These are phyloP conservation scores for Kazachstania sp. DNA, from an alignment of 1,139 yeast species.

Conservation along the genomic window DNA sequence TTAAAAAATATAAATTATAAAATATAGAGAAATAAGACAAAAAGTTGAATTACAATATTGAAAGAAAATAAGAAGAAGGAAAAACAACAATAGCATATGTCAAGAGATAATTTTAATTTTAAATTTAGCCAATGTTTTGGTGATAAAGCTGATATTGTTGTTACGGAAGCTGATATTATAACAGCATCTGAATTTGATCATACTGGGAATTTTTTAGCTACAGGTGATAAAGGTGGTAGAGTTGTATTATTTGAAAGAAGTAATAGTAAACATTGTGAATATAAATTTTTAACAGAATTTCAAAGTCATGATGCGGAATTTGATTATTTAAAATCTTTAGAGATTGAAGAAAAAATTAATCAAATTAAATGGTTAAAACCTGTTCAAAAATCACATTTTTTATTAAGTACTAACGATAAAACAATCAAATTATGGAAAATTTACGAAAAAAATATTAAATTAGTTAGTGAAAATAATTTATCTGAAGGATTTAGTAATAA, in stretches of 20 bases:
- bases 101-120: constrained; percentile 28
- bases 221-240: constrained; percentile 98
- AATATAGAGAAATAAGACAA: not conserved
- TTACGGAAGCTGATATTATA: constrained; percentile 95
- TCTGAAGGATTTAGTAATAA: constrained; percentile 14
- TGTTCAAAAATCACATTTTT: constrained; percentile 77
- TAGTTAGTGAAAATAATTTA: constrained; percentile 85
- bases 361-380: constrained; percentile 94
- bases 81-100: not conserved
- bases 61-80: not conserved
- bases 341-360: constrained; percentile 96
- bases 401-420: constrained; percentile 90
- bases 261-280: constrained; percentile 73
- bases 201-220: constrained; percentile 90
- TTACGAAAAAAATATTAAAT: constrained; percentile 81
- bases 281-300: constrained; percentile 91
- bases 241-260: constrained; percentile 93
- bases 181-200: constrained; percentile 96
- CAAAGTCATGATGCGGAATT: constrained; percentile 99
- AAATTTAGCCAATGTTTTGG: constrained; percentile 92
- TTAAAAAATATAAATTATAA: not conserved
- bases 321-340: constrained; percentile 89
- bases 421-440: constrained; percentile 97
- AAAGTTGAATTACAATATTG: not conserved
- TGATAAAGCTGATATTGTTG: constrained; percentile 94